These are phyloP conservation scores for Yamadazyma insecticola DNA, from an alignment of 805 yeast species.

Conservation along the genomic window DNA sequence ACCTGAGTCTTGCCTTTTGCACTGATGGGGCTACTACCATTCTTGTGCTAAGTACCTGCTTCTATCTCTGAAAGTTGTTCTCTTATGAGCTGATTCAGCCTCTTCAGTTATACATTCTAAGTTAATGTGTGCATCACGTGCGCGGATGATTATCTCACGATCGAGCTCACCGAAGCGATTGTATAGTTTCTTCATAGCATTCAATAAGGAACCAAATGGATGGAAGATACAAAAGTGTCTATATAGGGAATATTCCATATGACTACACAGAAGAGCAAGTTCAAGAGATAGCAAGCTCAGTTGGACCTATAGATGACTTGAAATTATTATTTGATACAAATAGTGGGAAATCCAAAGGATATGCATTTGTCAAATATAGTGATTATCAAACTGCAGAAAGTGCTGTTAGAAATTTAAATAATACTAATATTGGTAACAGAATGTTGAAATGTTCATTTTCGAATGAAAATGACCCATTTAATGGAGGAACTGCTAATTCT, in stretches of 20 bases:
- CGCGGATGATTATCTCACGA: no score
- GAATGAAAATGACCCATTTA: constrained; percentile 30
- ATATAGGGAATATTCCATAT: constrained; percentile 84
- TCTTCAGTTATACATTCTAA: no score
- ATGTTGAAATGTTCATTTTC: constrained; percentile 59
- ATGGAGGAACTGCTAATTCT: constrained; percentile 46
- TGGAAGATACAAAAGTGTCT: no score
- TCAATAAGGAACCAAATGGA: no score
- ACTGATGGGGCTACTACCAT: no score
- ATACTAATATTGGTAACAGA: constrained; percentile 61
- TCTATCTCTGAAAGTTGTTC: no score
- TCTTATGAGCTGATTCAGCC: no score
- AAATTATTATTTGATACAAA: constrained; percentile 80
- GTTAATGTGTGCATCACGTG: no score
- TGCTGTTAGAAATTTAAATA: constrained; percentile 85
- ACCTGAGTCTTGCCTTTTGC: no score
- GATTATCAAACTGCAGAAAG: constrained; percentile 85
- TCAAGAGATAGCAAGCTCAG: constrained; percentile 76
- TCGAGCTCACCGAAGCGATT: no score
- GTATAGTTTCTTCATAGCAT: no score
- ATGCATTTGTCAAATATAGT: constrained; percentile 78
- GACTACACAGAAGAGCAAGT: constrained; percentile 94
- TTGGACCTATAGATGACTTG: constrained; percentile 79
- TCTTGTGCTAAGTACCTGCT: no score
- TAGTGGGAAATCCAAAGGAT: constrained; percentile 89